phyloP scores from a whole-genome alignment of 2,329 filamentous ascomycete genomes.

The Helotiales sp. region DNA sequence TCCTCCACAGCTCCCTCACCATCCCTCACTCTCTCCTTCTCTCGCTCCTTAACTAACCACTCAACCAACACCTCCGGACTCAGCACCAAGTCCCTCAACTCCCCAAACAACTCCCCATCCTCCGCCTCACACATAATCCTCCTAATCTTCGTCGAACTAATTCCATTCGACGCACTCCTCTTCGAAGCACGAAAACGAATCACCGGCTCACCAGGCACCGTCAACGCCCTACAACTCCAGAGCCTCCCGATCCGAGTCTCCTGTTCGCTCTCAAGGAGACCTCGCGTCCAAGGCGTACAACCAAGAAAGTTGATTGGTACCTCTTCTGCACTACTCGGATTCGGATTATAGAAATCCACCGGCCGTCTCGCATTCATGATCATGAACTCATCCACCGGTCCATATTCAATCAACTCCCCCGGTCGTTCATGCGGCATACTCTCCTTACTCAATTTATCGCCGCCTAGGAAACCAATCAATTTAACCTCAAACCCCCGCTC shows the following conservation, averaged over 20 bases:
- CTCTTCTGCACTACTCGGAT: neutral
- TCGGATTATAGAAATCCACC: conserved; percentile 15
- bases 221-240: conserved; percentile 1
- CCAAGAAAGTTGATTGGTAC: neutral
- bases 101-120: neutral
- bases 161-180: conserved; percentile 5
- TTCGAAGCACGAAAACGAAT: neutral
- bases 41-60: neutral
- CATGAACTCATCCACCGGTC: conserved; percentile 11
- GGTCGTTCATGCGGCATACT: conserved; percentile 1
- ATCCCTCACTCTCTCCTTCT: neutral
- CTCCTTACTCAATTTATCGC: neutral
- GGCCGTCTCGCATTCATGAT: conserved; percentile 13
- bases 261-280: neutral
- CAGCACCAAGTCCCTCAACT: neutral
- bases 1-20: neutral
- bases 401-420: neutral
- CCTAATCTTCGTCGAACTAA: conserved; percentile 10
- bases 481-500: too few species aligned
- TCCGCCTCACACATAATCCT: conserved; percentile 7
- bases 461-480: conserved; percentile 4
- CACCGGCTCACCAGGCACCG: neutral
- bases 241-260: neutral
- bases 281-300: conserved; percentile 2
- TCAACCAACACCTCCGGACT: conserved; percentile 1